Evolutionary conservation across 2,329 filamentous ascomycete genomes (phyloP), one percentile per base, ranked within the genome.

Genomic region (Colletotrichum godetiae): DNA sequence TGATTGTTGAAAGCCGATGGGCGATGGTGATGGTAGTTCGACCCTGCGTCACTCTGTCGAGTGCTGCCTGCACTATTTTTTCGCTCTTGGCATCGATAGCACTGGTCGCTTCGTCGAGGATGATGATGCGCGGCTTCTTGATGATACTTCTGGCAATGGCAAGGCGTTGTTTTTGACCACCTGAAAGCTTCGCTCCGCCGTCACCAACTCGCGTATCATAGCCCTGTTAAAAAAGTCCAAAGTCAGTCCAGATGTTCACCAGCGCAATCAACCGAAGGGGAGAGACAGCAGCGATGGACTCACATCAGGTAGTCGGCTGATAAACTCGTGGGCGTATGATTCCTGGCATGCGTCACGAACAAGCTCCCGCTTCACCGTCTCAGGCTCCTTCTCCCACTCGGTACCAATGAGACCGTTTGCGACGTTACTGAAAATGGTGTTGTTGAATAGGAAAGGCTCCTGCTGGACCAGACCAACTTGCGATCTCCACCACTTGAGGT

Each of bases 141-240:
- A 92, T 82, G 66, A 92, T 91, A 53, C 88, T 89, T 24, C 91
- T 85, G 1, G 91, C 90, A 69, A 92, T 92, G 0, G 90, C 88
- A 8, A 92, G 83, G 5, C 91, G 85, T 76, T 92, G 91, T 19
- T 89, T 84, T 76, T 92, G 90, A 2, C 91, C 91, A 22, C 91
- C 91, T 29, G 88, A 91, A 1, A 92, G 81, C 75, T 89, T 88
- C 63, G 88, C 87, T 19, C 91, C 90, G 24, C 86, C 85, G 76
- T 91, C 89, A 2, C 90, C 90, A 2, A 92, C 89, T 10, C 84
- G 81, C 0, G 90, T 90, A 2, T 87, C 83, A 76, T 91, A 92
- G 6, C 86, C 87, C 75, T 77, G 33, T 49, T 3, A 11, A 49
- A 49, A 49, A 11, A 2, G 19, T 22, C 3, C 13, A 37, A 2